Evolutionary conservation across 2,329 filamentous ascomycete genomes (phyloP).

Genomic region (Trichoderma afroharzianum): DNA sequence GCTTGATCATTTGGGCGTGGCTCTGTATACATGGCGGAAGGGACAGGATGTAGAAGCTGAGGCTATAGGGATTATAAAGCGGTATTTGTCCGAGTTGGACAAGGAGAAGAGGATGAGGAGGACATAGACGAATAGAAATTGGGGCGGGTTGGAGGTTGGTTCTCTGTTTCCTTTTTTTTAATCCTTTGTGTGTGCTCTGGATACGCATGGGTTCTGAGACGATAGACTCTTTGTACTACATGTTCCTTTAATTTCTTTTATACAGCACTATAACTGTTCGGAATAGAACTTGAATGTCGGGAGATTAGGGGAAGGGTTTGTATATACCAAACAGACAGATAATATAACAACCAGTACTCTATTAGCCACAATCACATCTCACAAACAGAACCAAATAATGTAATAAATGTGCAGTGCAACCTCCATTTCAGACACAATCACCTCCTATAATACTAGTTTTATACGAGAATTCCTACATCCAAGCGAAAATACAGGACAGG

Average conservation of each 20-base stretch:
- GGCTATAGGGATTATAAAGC: slow-evolving; percentile 61
- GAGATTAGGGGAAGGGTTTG: neutral
- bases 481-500: neutral
- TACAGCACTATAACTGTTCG: neutral
- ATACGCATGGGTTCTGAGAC: neutral
- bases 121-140: neutral
- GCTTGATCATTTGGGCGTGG: slow-evolving; percentile 62
- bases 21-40: slow-evolving; percentile 68
- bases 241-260: neutral
- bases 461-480: neutral
- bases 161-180: neutral
- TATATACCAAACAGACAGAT: neutral
- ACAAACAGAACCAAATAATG: neutral
- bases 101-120: slow-evolving; percentile 12
- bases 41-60: slow-evolving; percentile 67
- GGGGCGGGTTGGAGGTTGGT: neutral
- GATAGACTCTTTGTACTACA: slow-evolving; percentile 4
- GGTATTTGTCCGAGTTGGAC: slow-evolving; percentile 46
- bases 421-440: neutral
- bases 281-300: neutral
- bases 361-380: neutral
- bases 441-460: neutral
- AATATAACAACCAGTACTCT: neutral
- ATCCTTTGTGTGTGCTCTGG: neutral
- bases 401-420: neutral